These are phyloP conservation scores for Phellinidium pouzarii DNA, from an alignment of 1,284 basidiomycete genomes.

Conservation along the genomic window DNA sequence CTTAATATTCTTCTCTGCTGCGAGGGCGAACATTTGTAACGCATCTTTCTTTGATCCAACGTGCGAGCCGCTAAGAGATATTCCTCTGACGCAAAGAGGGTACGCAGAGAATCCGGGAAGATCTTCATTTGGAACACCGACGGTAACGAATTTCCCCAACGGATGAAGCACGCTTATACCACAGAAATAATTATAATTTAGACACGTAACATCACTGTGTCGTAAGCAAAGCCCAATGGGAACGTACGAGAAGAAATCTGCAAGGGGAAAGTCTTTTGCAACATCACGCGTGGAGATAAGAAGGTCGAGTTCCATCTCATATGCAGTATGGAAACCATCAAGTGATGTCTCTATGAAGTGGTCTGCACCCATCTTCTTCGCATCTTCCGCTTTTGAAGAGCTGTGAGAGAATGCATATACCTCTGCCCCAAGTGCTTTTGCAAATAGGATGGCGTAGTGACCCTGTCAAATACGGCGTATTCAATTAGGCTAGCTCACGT, in stretches of 20 bases:
- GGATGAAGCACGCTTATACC: conserved; percentile 12
- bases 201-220: too few species aligned
- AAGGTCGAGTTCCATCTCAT: conserved; percentile 33
- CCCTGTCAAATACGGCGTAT: conserved; percentile 35
- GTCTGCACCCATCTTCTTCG: conserved; percentile 40
- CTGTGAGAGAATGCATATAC: conserved; percentile 46
- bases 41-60: conserved; percentile 19
- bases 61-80: conserved; percentile 13
- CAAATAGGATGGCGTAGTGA: conserved; percentile 43
- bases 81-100: conserved; percentile 4
- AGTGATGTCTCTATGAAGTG: conserved; percentile 30
- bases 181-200: not conserved
- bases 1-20: conserved; percentile 36
- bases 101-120: conserved; percentile 2
- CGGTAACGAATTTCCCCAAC: conserved; percentile 14
- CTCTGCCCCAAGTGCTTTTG: conserved; percentile 42
- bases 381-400: conserved; percentile 40
- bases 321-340: conserved; percentile 29
- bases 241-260: conserved; percentile 31
- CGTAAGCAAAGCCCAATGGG: too few species aligned
- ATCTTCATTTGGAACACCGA: conserved; percentile 13
- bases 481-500: conserved; percentile 19
- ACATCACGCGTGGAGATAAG: conserved; percentile 38
- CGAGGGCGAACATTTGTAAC: conserved; percentile 10
- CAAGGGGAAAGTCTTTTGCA: conserved; percentile 22